Evolutionary conservation across 176 grass and related monocot species (phyloP).

Genomic region (Oryza officinalis): DNA sequence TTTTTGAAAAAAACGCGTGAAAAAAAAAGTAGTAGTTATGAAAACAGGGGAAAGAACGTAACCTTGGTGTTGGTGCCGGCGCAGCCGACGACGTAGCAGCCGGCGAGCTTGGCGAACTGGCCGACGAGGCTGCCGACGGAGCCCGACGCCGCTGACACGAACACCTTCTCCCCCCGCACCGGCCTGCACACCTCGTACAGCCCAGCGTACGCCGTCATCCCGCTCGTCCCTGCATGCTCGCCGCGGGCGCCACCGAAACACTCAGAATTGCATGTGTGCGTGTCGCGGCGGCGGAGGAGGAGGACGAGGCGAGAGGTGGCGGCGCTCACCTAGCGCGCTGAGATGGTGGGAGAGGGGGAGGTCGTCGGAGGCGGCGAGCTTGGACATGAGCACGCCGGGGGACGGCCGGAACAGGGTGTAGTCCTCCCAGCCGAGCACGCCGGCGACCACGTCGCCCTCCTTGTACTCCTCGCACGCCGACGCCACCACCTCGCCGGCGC

Average conservation of each 20-base stretch:
- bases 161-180: slow-evolving; percentile 30
- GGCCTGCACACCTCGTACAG: slow-evolving; percentile 27
- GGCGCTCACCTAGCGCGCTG: slow-evolving; percentile 9
- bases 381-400: slow-evolving; percentile 1
- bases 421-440: slow-evolving; percentile 63
- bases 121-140: slow-evolving; percentile 65
- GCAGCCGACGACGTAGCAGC: slow-evolving; percentile 65
- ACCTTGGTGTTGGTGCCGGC: slow-evolving; percentile 47
- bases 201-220: slow-evolving; percentile 39
- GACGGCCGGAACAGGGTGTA: slow-evolving; percentile 48
- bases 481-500: slow-evolving; percentile 54
- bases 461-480: slow-evolving; percentile 40
- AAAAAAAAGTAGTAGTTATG: too few species aligned
- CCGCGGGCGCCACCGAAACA: neutral
- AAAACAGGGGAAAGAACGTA: too few species aligned
- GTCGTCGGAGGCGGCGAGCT: neutral
- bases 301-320: neutral
- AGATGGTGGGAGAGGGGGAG: slow-evolving; percentile 45
- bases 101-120: slow-evolving; percentile 64
- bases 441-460: slow-evolving; percentile 45
- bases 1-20: too few species aligned
- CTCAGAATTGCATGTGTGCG: neutral
- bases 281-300: neutral
- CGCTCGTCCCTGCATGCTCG: slow-evolving; percentile 25
- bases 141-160: slow-evolving; percentile 62